Evolutionary conservation across 2,329 filamentous ascomycete species (phyloP).

Genomic region (Phialophora tarda): DNA sequence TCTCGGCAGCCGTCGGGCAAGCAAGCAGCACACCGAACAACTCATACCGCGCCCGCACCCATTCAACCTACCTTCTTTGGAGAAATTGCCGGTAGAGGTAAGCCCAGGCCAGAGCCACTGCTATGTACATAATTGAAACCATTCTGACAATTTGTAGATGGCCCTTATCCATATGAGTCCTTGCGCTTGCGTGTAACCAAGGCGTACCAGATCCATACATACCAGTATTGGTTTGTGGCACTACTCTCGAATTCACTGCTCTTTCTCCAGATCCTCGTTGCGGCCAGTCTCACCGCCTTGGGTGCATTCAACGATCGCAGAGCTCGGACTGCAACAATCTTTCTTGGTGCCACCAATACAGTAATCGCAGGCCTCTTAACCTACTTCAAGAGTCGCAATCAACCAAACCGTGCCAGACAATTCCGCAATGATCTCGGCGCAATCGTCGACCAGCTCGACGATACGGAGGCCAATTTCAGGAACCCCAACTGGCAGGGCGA

Average conservation of each 20-base stretch:
- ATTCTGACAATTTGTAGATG: constrained; percentile 19
- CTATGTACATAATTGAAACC: neutral
- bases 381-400: constrained; percentile 33
- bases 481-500: constrained; percentile 12
- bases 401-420: constrained; percentile 30
- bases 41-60: neutral
- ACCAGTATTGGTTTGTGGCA: constrained; percentile 32
- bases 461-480: constrained; percentile 29
- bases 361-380: constrained; percentile 29
- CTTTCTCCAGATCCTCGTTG: constrained; percentile 29
- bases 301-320: constrained; percentile 24
- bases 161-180: constrained; percentile 9
- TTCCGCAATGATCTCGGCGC: constrained; percentile 27
- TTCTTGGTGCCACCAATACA: constrained; percentile 30
- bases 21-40: neutral
- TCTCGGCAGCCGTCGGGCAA: neutral
- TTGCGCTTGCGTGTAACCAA: constrained; percentile 21
- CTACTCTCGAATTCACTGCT: constrained; percentile 23
- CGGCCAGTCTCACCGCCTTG: constrained; percentile 25
- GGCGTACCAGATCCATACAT: constrained; percentile 23
- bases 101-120: neutral
- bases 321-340: constrained; percentile 28
- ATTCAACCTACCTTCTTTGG: constrained; percentile 18
- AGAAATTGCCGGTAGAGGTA: constrained; percentile 13
- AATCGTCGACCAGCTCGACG: constrained; percentile 26